Conservation (phyloP, 306 rosid genomes). For the Malus sieversii region DNA sequence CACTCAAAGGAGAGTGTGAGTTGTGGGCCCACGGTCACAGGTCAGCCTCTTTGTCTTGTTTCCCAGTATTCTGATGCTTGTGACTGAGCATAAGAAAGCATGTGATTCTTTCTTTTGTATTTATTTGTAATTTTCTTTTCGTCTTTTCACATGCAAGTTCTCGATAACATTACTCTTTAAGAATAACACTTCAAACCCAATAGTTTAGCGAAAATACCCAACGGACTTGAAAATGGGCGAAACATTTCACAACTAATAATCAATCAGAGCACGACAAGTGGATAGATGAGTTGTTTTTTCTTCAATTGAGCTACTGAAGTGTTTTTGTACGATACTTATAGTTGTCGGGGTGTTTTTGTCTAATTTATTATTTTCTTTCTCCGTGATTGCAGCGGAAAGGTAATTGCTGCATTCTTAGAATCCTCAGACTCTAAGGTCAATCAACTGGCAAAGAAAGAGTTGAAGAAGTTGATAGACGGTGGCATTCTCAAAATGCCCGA, state of each 20-base stretch:
- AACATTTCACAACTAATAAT: too few relatives aligned
- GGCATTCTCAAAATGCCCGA: conserved; percentile 48
- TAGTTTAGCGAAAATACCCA: neutral
- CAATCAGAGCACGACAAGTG: too few relatives aligned
- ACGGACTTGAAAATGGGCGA: neutral
- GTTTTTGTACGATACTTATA: neutral
- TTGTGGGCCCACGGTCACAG: conserved; percentile 82
- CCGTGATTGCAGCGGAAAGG: conserved; percentile 63
- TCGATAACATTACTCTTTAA: too few relatives aligned
- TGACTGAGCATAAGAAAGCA: neutral
- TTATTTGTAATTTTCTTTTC: neutral
- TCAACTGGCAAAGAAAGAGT: conserved; percentile 46
- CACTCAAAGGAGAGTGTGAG: conserved; percentile 67
- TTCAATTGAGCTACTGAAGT: neutral
- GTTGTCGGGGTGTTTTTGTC: neutral
- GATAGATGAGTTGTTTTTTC: neutral
- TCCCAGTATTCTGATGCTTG: conserved; percentile 3
- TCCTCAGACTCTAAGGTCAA: conserved; percentile 51
- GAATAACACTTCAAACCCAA: neutral
- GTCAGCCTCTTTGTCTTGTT: conserved; percentile 22
- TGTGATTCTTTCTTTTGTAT: conserved; percentile 7
- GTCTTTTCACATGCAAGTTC: neutral
- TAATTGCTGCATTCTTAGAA: conserved; percentile 69
- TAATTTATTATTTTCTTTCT: neutral
- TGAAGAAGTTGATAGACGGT: conserved; percentile 58